Evolutionary conservation across 495 filamentous ascomycete genomes (phyloP), one percentile per base, ranked within the genome.

Genomic region (Niebla homalea): DNA sequence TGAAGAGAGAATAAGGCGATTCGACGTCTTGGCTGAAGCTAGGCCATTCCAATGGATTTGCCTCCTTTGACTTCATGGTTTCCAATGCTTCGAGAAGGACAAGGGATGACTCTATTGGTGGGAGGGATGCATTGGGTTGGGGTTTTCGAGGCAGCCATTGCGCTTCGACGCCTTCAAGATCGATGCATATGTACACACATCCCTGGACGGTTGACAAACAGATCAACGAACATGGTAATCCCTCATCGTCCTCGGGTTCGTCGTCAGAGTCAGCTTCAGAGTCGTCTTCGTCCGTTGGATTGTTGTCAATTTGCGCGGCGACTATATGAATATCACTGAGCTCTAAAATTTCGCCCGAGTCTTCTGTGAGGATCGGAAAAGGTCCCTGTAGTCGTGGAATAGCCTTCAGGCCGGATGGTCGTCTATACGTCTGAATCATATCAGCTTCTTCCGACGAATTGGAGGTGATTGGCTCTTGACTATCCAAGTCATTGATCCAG

Each of bases 381-480:
- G 89, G 89, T 2, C 89, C 89, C 64, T 96, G 89, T 36, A 96
- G 65, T 54, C 76, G 80, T 5, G 89, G 88, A 26, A 89, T 74
- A 5, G 76, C 68, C 18, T 87, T 81, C 1, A 84, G 85, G n/a
- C 70, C 74, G 0, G 65, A 59, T 6, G 89, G 89, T 35, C 89
- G 79, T 35, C 62, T 72, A 57, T 82, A 88, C 1, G 92, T 73
- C 62, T 89, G 82, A 2, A 74, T 75, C 43, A 83, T 78, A 8
- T 72, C 60, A 10, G 65, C 61, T 42, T 74, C 54, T 16, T 50
- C 50, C 0, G 48, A 64, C 6, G 63, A 66, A 5, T 59, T 50
- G 1, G 63, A 53, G 42, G 75, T 42, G 7, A 70, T 64, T 2
- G 86, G 79, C 38, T 89, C 84, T 58, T 93, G 84, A 15, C 73